Conservation (phyloP, 2,329 filamentous ascomycete genomes). For the Colletotrichum siamense region DNA sequence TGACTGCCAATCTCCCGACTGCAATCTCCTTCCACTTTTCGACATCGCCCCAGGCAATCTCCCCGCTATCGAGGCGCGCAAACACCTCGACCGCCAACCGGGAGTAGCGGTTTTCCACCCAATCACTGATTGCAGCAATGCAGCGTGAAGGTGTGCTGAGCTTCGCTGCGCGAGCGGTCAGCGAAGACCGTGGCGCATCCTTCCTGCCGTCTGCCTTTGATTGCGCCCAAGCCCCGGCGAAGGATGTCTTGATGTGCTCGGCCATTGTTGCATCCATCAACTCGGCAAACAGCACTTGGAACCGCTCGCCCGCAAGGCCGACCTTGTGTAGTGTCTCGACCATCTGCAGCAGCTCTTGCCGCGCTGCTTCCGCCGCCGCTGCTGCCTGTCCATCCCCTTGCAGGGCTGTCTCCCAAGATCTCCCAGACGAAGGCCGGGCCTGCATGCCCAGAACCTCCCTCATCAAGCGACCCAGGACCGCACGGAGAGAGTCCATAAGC, state of each 20-base stretch:
- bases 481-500: conserved; percentile 58
- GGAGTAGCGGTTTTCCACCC: conserved; percentile 72
- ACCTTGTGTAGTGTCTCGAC: conserved; percentile 66
- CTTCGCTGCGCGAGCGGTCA: conserved; percentile 24
- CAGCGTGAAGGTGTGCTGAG: conserved; percentile 53
- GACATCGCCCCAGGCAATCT: conserved; percentile 60
- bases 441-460: conserved; percentile 42
- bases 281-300: conserved; percentile 75
- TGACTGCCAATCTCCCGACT: conserved; percentile 68
- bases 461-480: conserved; percentile 59
- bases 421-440: conserved; percentile 8
- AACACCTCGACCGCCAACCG: conserved; percentile 69
- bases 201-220: conserved; percentile 28
- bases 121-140: conserved; percentile 64
- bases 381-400: conserved; percentile 29
- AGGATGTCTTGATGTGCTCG: conserved; percentile 65
- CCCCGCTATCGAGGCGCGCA: conserved; percentile 45
- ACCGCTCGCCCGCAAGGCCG: conserved; percentile 71
- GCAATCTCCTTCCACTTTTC: conserved; percentile 76
- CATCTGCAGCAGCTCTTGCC: conserved; percentile 59
- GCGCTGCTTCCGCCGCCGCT: conserved; percentile 37
- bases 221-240: conserved; percentile 64
- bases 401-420: conserved; percentile 10
- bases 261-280: conserved; percentile 72
- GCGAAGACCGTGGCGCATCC: conserved; percentile 28